Evolutionary conservation across 352 stramenopile genomes (phyloP), one percentile per base, ranked within the genome.

Genomic region (Pythium rishiriense): DNA sequence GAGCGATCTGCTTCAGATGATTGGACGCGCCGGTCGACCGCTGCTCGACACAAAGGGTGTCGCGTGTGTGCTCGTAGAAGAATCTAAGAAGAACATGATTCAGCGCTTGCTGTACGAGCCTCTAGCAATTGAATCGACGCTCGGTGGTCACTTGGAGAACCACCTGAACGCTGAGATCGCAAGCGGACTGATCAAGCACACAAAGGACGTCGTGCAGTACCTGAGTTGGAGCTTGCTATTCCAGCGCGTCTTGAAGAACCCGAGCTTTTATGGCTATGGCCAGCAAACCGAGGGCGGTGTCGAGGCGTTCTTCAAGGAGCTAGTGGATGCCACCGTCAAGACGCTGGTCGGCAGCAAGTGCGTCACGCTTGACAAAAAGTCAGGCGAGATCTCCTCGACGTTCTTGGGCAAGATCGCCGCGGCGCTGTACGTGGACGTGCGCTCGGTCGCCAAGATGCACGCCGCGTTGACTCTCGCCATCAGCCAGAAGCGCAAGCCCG

Each of bases 1-100:
- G 55, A 99, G 97, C 14, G 97, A 99, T 73, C 79, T 99, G 33
- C 70, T 99, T n/a, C 97, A 99, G 73, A 99, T 99, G 97, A 99
- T 99, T 81, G 98, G 98, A 14, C 82, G 98, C 53, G 97, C 97
- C 4, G 97, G 98, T 10, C 87, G 97, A 4, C 97, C 97, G 24
- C 80, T 98, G 45, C 97, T 99, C 69, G 97, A 99, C 73, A 91
- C 91, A 21, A 88, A 92, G 70, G 96, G 96, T 35, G 82, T 98
- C 33, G 98, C 97, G 17, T 98, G 97, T 69, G 97, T 99, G 19
- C 88, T 99, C 49, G 95, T 98, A 10, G 88, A 98, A 70, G 95
- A 98, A 59, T 93, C 88, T 42, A 99, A 99, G 81, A 99, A 99
- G 81, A 98, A 97, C 67, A 98, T 99, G 78, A 98, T 97, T 42